Base-by-base conservation (phyloP, 768 basidiomycete genomes). In the Phaeolepiota aurea region DNA sequence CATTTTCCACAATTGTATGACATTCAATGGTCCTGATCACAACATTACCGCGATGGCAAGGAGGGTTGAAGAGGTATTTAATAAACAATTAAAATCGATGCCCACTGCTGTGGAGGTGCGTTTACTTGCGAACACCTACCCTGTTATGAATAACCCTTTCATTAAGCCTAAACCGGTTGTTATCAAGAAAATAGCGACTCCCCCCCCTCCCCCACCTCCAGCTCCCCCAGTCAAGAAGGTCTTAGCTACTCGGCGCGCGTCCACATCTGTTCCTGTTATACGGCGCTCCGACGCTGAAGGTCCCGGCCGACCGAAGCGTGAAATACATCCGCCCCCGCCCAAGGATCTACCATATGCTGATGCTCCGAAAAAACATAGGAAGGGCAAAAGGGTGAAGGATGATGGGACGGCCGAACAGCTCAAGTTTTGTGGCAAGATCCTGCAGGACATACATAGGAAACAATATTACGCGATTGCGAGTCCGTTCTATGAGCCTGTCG, bases 21-120 rank as follows among this genome's bases (percentile, higher is more conserved):
- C 79, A 2, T 99, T 98, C 74, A 99, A 99, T 57, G 96, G 96
- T 1, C 82, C 83, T 2, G 87, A 91, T 39, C 93, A 97, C 56
- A 64, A 70, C 20, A 73, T 98, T 32, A 73, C 79, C 2, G 55
- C 60, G n/a, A 85, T 84, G 71, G 94, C 87, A 11, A 85, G 83
- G 51, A 77, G 80, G 20, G 60, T 98, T 5, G 82, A 90, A 55
- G 79, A 78, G 43, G 73, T 83, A 4, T 94, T 93, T 51, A 92
- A 96, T 56, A 93, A 87, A 62, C 77, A 83, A 55, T 69, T 91
- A 43, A 85, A 87, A 59, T 81, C 87, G 38, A 66, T 94, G 58
- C 94, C 94, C 7, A 62, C 76, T 10, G 69, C 76, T 5, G 73
- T 77, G 47, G 87, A 88, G 68, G 89, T 91, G 61, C 58, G 77